phyloP scores from a whole-genome alignment of 768 basidiomycete genomes.

The Lactifluus pinguis region DNA sequence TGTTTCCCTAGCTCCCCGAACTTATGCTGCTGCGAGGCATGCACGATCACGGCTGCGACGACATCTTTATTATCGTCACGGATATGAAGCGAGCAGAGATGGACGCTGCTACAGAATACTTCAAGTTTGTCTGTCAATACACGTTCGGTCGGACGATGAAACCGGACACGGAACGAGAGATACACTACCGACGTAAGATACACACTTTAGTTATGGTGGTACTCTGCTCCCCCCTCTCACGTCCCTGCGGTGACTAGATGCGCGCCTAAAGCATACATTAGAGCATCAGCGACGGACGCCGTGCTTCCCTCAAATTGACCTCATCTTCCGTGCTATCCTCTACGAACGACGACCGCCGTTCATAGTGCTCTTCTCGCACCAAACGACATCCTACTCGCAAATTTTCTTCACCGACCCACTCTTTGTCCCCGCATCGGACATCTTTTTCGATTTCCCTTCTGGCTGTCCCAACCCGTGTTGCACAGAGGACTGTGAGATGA shows the following conservation, averaged over 20 bases:
- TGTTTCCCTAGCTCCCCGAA: slow-evolving; percentile 50
- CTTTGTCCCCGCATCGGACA: slow-evolving; percentile 62
- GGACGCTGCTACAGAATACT: slow-evolving; percentile 74
- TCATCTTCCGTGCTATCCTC: slow-evolving; percentile 65
- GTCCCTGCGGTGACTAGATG: slow-evolving; percentile 32
- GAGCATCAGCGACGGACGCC: slow-evolving; percentile 63
- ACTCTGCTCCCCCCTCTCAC: neutral
- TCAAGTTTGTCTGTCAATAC: slow-evolving; percentile 61
- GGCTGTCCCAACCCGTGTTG: slow-evolving; percentile 75
- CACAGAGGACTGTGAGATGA: slow-evolving; percentile 76
- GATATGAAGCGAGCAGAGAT: slow-evolving; percentile 73
- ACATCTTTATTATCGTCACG: slow-evolving; percentile 70
- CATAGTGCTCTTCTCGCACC: slow-evolving; percentile 69
- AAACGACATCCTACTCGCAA: slow-evolving; percentile 73
- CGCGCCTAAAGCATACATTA: slow-evolving; percentile 59
- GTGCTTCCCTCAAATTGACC: slow-evolving; percentile 76
- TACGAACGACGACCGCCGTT: slow-evolving; percentile 72
- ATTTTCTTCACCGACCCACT: slow-evolving; percentile 67
- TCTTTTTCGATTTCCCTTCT: slow-evolving; percentile 71
- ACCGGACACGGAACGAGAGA: slow-evolving; percentile 55
- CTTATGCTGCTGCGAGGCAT: slow-evolving; percentile 72
- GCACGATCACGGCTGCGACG: slow-evolving; percentile 74
- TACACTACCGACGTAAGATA: slow-evolving; percentile 52
- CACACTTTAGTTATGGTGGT: neutral
- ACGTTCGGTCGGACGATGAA: slow-evolving; percentile 55